phyloP scores from a whole-genome alignment of 495 filamentous ascomycete species.

The Hypoxylon intermedium region DNA sequence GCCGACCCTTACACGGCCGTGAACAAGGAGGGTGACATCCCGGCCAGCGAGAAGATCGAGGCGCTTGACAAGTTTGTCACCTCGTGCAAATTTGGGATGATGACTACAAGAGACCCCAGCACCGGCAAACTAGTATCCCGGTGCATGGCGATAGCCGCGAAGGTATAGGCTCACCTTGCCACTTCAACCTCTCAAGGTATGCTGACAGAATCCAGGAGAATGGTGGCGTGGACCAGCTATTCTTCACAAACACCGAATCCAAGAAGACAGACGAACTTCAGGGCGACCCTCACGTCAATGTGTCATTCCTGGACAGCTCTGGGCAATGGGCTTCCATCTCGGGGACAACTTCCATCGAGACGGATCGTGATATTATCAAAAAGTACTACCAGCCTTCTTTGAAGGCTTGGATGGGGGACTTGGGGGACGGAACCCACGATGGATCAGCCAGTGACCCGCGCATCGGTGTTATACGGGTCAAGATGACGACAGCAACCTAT shows the following conservation, averaged over 20 bases:
- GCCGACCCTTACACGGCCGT: constrained; percentile 82
- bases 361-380: constrained; percentile 68
- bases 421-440: constrained; percentile 86
- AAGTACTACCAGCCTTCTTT: constrained; percentile 79
- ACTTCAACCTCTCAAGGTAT: too few relatives aligned
- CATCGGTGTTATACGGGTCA: constrained; percentile 73
- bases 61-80: constrained; percentile 73
- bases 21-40: constrained; percentile 67
- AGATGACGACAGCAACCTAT: constrained; percentile 70
- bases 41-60: constrained; percentile 77
- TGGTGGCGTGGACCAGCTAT: constrained; percentile 83
- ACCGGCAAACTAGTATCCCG: constrained; percentile 72
- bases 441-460: constrained; percentile 82
- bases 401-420: constrained; percentile 90
- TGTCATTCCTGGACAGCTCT: constrained; percentile 78
- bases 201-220: constrained; percentile 60
- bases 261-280: constrained; percentile 86
- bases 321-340: constrained; percentile 80
- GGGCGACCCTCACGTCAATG: constrained; percentile 79
- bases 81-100: constrained; percentile 77
- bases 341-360: constrained; percentile 71
- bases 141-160: constrained; percentile 88
- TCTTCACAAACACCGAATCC: constrained; percentile 91
- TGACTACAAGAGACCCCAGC: constrained; percentile 66
- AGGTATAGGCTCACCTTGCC: too few relatives aligned